Base-by-base conservation (phyloP, 2,329 filamentous ascomycete species). In the Boeremia exigua region DNA sequence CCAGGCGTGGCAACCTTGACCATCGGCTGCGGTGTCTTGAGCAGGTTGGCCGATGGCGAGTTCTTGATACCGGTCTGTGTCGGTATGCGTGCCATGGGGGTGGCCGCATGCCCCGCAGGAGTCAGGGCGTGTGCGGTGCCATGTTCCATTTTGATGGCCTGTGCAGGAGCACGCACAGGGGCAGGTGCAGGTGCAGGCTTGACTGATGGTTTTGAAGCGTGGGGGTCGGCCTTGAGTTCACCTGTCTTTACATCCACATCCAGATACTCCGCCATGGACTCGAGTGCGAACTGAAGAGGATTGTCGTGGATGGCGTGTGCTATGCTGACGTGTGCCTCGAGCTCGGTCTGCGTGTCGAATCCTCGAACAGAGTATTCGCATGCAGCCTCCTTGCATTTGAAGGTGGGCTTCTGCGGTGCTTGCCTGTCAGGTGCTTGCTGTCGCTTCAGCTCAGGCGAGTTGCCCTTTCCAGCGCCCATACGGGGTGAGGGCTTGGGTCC, bases 321-420 rank as follows among this genome's bases (percentile, higher is more conserved):
- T 19, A 83, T 80, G 45, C 79, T 79, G 25, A 80, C 69, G 60
- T 88, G 86, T 34, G 80, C 79, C 30, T 84, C 80, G 49, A 88
- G 72, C 48, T 82, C 82, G 15, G 74, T 77, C 63, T 84, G 80
- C 1, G 79, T 82, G 6, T 80, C 73, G 56, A 87, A 87, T 3
- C 84, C 84, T 54, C 79, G 80, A 48, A 80, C 72, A 52, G 81
- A 79, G 63, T 79, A 77, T 47, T 84, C 82, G 63, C 85, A 87
- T 29, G 79, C 77, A 17, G 77, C 66, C n/a, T 79, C 71, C 28
- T 74, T 71, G 71, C 86, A 88, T 62, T 79, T 82, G 73, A 84
- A 85, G 14, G 77, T 77, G 36, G 78, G 78, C 54, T 73, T 75
- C 33, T 75, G 66, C 30, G 77, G 73, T n/a, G 74, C 72, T 32